These are phyloP conservation scores for Populus ilicifolia DNA, from an alignment of 345 rosid genomes.

Conservation along the genomic window DNA sequence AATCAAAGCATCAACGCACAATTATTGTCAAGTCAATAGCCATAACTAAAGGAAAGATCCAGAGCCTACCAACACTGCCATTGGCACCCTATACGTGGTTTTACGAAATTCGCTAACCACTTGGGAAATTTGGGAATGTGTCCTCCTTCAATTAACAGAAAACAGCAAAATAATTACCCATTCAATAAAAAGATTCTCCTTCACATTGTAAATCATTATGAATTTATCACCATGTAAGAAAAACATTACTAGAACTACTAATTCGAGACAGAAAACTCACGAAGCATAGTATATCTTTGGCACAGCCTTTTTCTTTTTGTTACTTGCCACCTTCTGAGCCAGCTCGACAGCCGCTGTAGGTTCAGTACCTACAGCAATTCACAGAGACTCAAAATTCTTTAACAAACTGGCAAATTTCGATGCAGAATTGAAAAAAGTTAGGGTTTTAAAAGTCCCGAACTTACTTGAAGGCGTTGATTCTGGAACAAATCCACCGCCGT, in stretches of 20 bases:
- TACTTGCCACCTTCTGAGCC: slow-evolving; percentile 32
- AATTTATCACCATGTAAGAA: background rate
- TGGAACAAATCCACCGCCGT: slow-evolving; percentile 87
- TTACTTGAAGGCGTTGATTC: slow-evolving; percentile 73
- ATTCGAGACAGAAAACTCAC: slow-evolving; percentile 40
- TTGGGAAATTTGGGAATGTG: slow-evolving; percentile 92
- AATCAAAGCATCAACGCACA: background rate
- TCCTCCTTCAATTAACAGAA: slow-evolving; percentile 55
- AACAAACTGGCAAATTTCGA: background rate
- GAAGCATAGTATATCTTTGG: slow-evolving; percentile 78
- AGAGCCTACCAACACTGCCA: slow-evolving; percentile 82
- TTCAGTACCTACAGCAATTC: slow-evolving; percentile 33
- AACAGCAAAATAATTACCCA: background rate
- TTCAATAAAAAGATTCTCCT: background rate
- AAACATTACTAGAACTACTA: background rate
- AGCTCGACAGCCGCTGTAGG: slow-evolving; percentile 32
- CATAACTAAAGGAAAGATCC: background rate
- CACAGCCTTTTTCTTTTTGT: slow-evolving; percentile 45
- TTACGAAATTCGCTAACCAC: slow-evolving; percentile 78
- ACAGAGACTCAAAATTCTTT: too few relatives aligned
- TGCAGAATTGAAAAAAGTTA: background rate
- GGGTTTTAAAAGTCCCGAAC: slow-evolving; percentile 4
- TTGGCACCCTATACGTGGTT: slow-evolving; percentile 86
- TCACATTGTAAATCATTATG: background rate
- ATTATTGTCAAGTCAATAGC: background rate